These are phyloP conservation scores for Clavispora phyllophila DNA, from an alignment of 805 yeast species.

Conservation along the genomic window DNA sequence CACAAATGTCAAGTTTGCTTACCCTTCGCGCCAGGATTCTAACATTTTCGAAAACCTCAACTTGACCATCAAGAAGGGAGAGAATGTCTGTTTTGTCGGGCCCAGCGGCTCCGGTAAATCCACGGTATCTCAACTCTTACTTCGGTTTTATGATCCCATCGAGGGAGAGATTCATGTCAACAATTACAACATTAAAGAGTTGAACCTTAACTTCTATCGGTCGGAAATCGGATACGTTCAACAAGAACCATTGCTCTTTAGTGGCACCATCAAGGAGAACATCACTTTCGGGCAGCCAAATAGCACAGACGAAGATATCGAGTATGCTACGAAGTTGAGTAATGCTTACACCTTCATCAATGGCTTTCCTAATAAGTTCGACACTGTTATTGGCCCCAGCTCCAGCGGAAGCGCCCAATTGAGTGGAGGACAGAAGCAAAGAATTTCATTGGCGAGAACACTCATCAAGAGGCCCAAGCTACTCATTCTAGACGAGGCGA, in stretches of 20 bases:
- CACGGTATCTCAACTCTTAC: constrained; percentile 71
- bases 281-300: constrained; percentile 66
- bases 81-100: constrained; percentile 89
- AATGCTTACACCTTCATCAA: constrained; percentile 67
- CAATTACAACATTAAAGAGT: constrained; percentile 53
- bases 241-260: constrained; percentile 86
- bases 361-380: constrained; percentile 75
- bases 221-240: constrained; percentile 81
- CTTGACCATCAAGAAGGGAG: constrained; percentile 67
- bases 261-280: constrained; percentile 81
- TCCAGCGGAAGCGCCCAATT: constrained; percentile 71
- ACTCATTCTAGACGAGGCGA: constrained; percentile 88
- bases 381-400: constrained; percentile 78
- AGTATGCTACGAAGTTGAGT: constrained; percentile 60
- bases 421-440: constrained; percentile 93
- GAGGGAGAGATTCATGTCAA: constrained; percentile 63
- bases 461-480: constrained; percentile 72
- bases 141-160: constrained; percentile 79
- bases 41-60: constrained; percentile 57
- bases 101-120: constrained; percentile 98
- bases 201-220: constrained; percentile 71
- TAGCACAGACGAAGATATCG: constrained; percentile 55
- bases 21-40: constrained; percentile 80
- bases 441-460: constrained; percentile 88
- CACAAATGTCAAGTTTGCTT: constrained; percentile 59